Base-by-base conservation (phyloP, 495 filamentous ascomycete species). In the Jackrogersella minutella region DNA sequence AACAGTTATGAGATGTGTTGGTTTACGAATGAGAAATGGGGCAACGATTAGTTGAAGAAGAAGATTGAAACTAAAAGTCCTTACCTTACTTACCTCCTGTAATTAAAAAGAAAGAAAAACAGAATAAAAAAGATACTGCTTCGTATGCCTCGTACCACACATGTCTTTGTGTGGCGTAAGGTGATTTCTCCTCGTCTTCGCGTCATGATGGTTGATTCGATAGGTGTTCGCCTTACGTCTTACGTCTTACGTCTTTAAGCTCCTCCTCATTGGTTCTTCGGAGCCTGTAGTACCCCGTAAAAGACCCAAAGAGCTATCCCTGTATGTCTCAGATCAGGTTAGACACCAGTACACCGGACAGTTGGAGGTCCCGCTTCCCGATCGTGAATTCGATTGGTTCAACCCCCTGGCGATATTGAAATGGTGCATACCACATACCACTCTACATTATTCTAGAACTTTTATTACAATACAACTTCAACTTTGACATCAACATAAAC, bases 111-210 rank as follows among this genome's bases (percentile, higher is more conserved):
- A n/a, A n/a, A n/a, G n/a, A n/a, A n/a, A n/a, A n/a, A n/a, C n/a
- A n/a, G n/a, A n/a, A n/a, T n/a, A n/a, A n/a, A n/a, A n/a, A n/a
- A n/a, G n/a, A n/a, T n/a, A n/a, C n/a, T n/a, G n/a, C n/a, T n/a
- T n/a, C n/a, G n/a, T n/a, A n/a, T 10, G 11, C 33, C 33, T 36
- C 33, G 33, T n/a, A 36, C 33, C 8, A 36, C 8, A 36, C 26
- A 30, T 30, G 3, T 30, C n/a, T 17, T 14, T 31, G 26, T 2
- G 26, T 47, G 53, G 53, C 5, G 43, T 47, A 47, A 49, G 46
- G 59, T 55, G 47, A 68, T 59, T 59, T 64, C 65, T 68, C 59
- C 60, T 64, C 59, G 40, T 69, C 19, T 64, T 58, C 54, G 60
- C 66, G 66, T 69, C 56, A 69, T 69, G 54, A 64, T 62, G 21